Percentiles rank a stretch among this genome's conserved stretches.
Evolutionary conservation across 2,329 filamentous ascomycete genomes (phyloP).

Genomic region (Nothopassalora personata): DNA sequence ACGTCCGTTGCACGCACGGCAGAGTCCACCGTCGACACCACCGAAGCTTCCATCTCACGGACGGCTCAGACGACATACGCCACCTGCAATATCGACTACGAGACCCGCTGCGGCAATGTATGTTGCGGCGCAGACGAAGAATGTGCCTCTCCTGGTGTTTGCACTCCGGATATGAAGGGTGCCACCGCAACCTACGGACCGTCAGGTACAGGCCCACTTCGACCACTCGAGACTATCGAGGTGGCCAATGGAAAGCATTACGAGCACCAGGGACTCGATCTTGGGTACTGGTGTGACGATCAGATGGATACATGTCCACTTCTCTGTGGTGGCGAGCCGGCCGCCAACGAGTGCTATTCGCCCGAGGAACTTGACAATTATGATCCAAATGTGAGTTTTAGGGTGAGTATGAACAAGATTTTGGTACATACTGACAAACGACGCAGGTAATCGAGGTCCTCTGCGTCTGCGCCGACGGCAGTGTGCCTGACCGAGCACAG

Average conservation of each 20-base stretch:
- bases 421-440: neutral
- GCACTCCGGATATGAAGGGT: neutral
- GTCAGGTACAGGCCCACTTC: neutral
- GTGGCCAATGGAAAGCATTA: neutral
- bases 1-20: neutral
- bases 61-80: neutral
- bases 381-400: neutral
- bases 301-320: neutral
- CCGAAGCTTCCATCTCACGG: neutral
- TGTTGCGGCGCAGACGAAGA: no score
- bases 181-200: neutral
- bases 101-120: no score
- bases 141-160: no score
- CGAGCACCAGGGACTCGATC: neutral
- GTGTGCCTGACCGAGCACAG: neutral
- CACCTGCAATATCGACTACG: no score
- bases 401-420: no score
- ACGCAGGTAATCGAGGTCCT: neutral
- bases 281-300: neutral
- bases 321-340: neutral
- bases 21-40: neutral
- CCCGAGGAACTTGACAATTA: neutral
- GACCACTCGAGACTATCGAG: neutral
- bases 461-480: neutral
- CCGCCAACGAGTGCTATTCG: neutral